Percentiles rank a stretch among this genome's conserved stretches.
Conservation (phyloP, 163 green algal genomes). For the Chloroidium sp. region DNA sequence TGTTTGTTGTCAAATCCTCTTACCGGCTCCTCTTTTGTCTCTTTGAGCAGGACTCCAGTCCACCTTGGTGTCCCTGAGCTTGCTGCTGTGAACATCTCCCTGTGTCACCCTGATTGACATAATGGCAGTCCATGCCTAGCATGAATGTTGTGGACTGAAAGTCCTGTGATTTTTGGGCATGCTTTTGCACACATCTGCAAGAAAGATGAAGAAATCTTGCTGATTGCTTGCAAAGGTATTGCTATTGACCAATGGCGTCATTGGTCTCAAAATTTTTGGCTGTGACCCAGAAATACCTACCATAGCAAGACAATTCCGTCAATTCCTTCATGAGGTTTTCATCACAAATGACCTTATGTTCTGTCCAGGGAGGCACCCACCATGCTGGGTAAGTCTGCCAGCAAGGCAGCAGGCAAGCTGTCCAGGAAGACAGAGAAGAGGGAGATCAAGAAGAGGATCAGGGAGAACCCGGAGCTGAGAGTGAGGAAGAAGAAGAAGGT, state of each 20-base stretch:
- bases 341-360: background rate
- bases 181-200: background rate
- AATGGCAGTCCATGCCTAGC: no score
- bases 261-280: background rate
- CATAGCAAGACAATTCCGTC: background rate
- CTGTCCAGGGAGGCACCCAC: slow-evolving; percentile 37
- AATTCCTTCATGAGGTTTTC: background rate
- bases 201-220: background rate
- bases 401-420: slow-evolving; percentile 6
- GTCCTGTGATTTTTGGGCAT: background rate
- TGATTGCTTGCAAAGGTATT: background rate
- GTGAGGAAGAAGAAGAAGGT: background rate
- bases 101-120: no score
- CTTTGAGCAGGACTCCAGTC: background rate
- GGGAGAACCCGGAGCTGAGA: background rate
- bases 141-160: no score
- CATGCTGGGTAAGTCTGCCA: slow-evolving; percentile 35
- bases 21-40: background rate
- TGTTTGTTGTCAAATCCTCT: background rate
- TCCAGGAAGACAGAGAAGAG: background rate
- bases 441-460: background rate
- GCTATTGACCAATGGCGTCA: background rate
- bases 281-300: background rate
- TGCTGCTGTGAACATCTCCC: no score
- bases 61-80: no score